Percentiles rank a stretch among this genome's conserved stretches.
These are phyloP conservation scores for Pholiota adiposa DNA, from an alignment of 1,284 basidiomycete genomes.

Conservation along the genomic window DNA sequence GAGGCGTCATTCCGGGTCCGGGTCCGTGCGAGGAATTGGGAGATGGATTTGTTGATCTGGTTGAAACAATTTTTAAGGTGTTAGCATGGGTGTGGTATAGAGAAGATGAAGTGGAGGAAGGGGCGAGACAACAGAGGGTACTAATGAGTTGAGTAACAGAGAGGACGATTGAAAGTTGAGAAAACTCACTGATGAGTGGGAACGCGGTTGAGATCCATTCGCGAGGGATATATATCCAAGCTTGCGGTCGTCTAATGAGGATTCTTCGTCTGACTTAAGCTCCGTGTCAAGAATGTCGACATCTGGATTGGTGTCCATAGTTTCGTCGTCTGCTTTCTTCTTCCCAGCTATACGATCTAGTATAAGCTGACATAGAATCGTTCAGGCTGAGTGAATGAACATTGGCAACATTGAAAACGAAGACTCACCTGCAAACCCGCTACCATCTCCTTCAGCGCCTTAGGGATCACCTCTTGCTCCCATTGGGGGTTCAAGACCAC, in stretches of 20 bases:
- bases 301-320: constrained; percentile 12
- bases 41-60: constrained; percentile 72
- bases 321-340: constrained; percentile 18
- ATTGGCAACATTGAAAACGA: neutral
- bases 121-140: constrained; percentile 1
- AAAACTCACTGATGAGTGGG: constrained; percentile 57
- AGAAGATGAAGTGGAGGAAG: constrained; percentile 4
- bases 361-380: constrained; percentile 22
- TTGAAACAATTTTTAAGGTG: neutral
- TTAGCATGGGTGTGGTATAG: neutral
- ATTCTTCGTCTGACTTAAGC: constrained; percentile 23
- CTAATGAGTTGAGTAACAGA: constrained; percentile 18
- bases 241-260: constrained; percentile 64
- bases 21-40: constrained; percentile 67
- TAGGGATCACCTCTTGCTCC: constrained; percentile 59
- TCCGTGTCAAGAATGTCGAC: constrained; percentile 14
- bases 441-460: constrained; percentile 56
- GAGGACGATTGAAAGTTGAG: neutral
- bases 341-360: constrained; percentile 20
- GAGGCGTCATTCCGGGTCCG: constrained; percentile 73
- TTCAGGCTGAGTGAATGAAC: neutral
- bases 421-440: constrained; percentile 57
- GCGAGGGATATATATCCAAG: constrained; percentile 58
- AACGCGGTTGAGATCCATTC: constrained; percentile 46
- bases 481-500: constrained; percentile 68